Evolutionary conservation across 2,329 filamentous ascomycete genomes (phyloP).

Genomic region (Colletotrichum godetiae): DNA sequence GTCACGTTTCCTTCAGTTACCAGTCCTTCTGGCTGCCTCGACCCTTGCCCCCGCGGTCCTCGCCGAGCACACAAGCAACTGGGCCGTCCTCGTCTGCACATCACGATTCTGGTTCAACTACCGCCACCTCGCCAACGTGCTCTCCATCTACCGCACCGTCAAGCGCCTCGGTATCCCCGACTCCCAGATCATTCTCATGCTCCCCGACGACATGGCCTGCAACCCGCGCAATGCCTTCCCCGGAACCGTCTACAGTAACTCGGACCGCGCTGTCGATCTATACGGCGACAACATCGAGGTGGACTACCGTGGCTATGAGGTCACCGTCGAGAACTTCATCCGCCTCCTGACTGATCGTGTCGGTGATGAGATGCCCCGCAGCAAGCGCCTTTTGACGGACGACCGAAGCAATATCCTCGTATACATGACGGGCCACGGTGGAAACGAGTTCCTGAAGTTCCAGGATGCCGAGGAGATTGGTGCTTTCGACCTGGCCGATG

Average conservation of each 20-base stretch:
- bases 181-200: constrained; percentile 99
- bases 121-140: constrained; percentile 95
- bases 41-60: constrained; percentile 58
- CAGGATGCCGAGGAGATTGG: constrained; percentile 98
- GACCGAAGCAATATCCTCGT: constrained; percentile 97
- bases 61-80: constrained; percentile 94
- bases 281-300: constrained; percentile 99
- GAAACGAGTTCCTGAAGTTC: constrained; percentile 98
- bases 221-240: constrained; percentile 98
- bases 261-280: constrained; percentile 92
- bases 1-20: constrained; percentile 54
- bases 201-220: constrained; percentile 99
- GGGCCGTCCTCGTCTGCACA: constrained; percentile 98
- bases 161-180: constrained; percentile 98
- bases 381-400: constrained; percentile 93
- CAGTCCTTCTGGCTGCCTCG: constrained; percentile 59
- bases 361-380: constrained; percentile 92
- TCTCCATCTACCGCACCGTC: constrained; percentile 97
- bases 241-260: constrained; percentile 98
- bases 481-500: constrained; percentile 94
- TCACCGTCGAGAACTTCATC: constrained; percentile 99
- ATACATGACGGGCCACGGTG: constrained; percentile 99
- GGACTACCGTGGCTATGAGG: constrained; percentile 97
- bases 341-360: constrained; percentile 93
- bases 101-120: constrained; percentile 99